Conservation (phyloP, 2,329 filamentous ascomycete genomes). For the Botrytis fragariae region DNA sequence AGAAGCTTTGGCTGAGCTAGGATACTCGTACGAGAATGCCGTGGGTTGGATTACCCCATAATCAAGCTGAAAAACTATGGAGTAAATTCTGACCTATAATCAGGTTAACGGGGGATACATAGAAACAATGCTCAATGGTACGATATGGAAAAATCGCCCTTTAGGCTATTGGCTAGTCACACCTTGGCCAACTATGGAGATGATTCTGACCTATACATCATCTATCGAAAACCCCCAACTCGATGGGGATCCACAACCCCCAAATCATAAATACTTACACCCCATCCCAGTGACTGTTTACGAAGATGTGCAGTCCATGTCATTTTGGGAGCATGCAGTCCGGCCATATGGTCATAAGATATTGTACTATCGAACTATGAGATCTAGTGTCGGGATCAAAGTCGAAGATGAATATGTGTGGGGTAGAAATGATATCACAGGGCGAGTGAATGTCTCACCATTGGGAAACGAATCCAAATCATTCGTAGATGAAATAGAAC, state of each 20-base stretch:
- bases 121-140: not conserved
- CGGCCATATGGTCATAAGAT: constrained; percentile 21
- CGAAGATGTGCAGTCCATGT: constrained; percentile 27
- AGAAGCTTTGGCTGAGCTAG: constrained; percentile 24
- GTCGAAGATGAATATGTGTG: not conserved
- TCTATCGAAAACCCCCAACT: not conserved
- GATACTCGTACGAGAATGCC: constrained; percentile 24
- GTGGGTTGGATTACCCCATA: constrained; percentile 20
- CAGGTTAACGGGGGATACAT: not conserved
- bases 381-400: not conserved
- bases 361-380: constrained; percentile 21
- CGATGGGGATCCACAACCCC: not conserved
- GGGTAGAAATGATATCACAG: not conserved
- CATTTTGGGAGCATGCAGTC: constrained; percentile 25
- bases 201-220: not conserved
- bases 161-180: not conserved
- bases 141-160: not conserved
- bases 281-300: constrained; percentile 25
- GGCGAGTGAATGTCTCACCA: not conserved
- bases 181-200: not conserved
- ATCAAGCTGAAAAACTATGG: not conserved
- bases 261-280: constrained; percentile 15
- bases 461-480: not conserved
- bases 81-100: not conserved
- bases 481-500: not conserved